Evolutionary conservation across 192 early-diverging fungal species (phyloP), one percentile per base, ranked within the genome.

Genomic region (Podila epicladia): DNA sequence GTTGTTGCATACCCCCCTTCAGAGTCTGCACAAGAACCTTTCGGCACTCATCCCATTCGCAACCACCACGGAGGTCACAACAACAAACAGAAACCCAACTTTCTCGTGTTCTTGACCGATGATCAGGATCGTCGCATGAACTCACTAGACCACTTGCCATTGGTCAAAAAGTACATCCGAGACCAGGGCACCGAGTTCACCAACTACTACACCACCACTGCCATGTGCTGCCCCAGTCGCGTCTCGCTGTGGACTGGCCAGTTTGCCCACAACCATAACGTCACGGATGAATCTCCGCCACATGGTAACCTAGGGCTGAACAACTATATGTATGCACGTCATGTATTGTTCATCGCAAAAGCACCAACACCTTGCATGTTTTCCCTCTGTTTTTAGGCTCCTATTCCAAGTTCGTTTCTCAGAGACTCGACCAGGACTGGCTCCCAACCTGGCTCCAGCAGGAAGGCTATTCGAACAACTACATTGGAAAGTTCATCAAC

Each of bases 401-500:
- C 12, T 80, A 80, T 62, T 69, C 77, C 35, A 80, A 80, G 49
- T 80, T 80, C 33, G 77, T 80, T 2, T 64, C 71, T 38, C 71
- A 80, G 55, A 68, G 73, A 12, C 60, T 80, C 6, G 77, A 80
- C 31, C 24, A 68, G 58, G 65, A 69, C 67, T 80, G 77, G 77
- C 71, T 80, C 45, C 77, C 77, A 4, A 63, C 65, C 15, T 80
- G 77, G 77, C 60, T 80, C 3, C 69, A 74, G 63, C 24, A 69
- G 50, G 80, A 82, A 15, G 91, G 91, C 20, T 93, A 93, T 65
- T 77, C 75, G 35, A 93, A 89, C 50, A 82, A 91, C 69, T 92
- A 89, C 64, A 89, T 90, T 60, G 92, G 92, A n/a, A 93, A 93
- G 60, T 84, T 93, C 53, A 86, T 92, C 70, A 91, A 92, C 71